Evolutionary conservation across 2,329 filamentous ascomycete genomes (phyloP).

Genomic region (Penicillium sp.): DNA sequence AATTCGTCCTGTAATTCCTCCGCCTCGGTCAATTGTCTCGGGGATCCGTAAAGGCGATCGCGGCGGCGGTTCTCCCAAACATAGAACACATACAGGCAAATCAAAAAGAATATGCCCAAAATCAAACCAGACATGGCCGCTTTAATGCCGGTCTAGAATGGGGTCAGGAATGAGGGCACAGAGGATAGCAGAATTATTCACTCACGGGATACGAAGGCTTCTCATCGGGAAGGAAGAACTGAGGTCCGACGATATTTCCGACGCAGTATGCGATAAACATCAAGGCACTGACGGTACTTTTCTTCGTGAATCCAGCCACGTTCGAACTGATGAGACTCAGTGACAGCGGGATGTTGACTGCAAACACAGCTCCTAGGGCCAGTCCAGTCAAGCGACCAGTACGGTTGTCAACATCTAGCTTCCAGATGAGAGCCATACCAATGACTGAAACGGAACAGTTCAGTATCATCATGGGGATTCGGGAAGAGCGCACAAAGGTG

Average conservation of each 20-base stretch:
- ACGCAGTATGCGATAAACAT: conserved; percentile 49
- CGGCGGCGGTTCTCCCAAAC: conserved; percentile 32
- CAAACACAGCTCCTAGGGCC: conserved; percentile 33
- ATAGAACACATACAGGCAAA: conserved; percentile 31
- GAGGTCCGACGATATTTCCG: conserved; percentile 36
- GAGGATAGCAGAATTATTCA: neutral
- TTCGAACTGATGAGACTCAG: conserved; percentile 38
- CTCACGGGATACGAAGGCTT: conserved; percentile 33
- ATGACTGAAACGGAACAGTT: conserved; percentile 17
- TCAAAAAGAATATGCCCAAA: conserved; percentile 31
- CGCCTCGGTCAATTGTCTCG: conserved; percentile 23
- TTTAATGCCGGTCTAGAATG: conserved; percentile 33
- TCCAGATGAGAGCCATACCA: conserved; percentile 37
- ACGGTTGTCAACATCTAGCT: conserved; percentile 23
- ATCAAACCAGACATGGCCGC: conserved; percentile 31
- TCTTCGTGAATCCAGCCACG: conserved; percentile 39
- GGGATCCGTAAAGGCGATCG: conserved; percentile 27
- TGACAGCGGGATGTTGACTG: conserved; percentile 36
- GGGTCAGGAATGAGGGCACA: neutral
- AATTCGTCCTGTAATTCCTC: conserved; percentile 33
- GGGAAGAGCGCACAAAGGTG: conserved; percentile 26
- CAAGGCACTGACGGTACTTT: conserved; percentile 41
- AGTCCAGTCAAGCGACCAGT: conserved; percentile 32
- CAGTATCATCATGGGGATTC: conserved; percentile 35
- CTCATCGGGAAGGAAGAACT: conserved; percentile 33